Percentiles rank a stretch among this genome's conserved stretches.
Evolutionary conservation across 1,139 yeast genomes (phyloP).

Genomic region (Chernovozyma sophiae-reginae): DNA sequence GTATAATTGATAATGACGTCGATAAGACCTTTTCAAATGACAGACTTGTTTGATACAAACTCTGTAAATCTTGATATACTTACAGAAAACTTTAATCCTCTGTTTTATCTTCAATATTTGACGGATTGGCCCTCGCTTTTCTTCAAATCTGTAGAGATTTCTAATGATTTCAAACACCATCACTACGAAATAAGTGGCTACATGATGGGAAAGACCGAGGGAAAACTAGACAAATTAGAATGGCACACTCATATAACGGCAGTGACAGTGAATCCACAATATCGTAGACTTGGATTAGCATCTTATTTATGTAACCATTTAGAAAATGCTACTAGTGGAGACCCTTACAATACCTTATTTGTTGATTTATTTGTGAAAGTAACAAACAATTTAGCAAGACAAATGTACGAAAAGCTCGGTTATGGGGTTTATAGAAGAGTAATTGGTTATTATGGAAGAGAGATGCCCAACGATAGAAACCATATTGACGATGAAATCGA

Average conservation of each 20-base stretch:
- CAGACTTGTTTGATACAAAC: slow-evolving; percentile 71
- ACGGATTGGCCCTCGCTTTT: slow-evolving; percentile 85
- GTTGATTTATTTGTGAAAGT: slow-evolving; percentile 90
- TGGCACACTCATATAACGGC: slow-evolving; percentile 99
- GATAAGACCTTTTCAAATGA: slow-evolving; percentile 77
- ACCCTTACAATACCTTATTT: slow-evolving; percentile 73
- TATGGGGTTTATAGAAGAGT: slow-evolving; percentile 84
- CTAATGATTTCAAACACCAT: slow-evolving; percentile 13
- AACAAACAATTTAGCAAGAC: slow-evolving; percentile 74
- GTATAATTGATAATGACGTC: slow-evolving; percentile 82
- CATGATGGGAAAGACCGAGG: slow-evolving; percentile 98
- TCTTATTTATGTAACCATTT: slow-evolving; percentile 69
- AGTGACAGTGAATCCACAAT: slow-evolving; percentile 80
- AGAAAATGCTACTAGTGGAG: slow-evolving; percentile 61
- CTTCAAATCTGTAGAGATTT: slow-evolving; percentile 61
- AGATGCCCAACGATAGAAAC: slow-evolving; percentile 43
- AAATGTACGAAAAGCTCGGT: slow-evolving; percentile 79
- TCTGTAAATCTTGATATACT: slow-evolving; percentile 79
- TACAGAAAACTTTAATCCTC: slow-evolving; percentile 85
- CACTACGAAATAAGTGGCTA: slow-evolving; percentile 59
- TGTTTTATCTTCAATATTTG: slow-evolving; percentile 80
- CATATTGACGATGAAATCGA: slow-evolving; percentile 62
- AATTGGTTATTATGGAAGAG: slow-evolving; percentile 75
- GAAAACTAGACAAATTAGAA: slow-evolving; percentile 55
- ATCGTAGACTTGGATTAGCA: slow-evolving; percentile 83